Percentiles rank a stretch among this genome's conserved stretches.
phyloP scores from a whole-genome alignment of 2,329 filamentous ascomycete species.

The Cordyceps pruinosa region DNA sequence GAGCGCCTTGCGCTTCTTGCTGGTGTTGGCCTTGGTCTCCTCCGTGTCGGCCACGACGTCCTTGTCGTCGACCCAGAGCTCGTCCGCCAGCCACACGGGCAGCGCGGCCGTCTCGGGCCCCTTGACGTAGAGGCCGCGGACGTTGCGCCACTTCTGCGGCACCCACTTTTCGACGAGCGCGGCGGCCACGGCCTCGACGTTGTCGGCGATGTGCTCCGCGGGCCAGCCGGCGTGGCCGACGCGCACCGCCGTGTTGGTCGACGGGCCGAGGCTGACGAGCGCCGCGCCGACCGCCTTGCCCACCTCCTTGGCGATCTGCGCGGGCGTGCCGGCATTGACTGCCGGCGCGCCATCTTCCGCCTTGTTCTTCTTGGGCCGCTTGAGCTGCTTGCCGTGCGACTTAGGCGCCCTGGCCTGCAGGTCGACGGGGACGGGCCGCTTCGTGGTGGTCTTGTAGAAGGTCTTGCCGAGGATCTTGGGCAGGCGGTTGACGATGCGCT shows the following conservation, averaged over 20 bases:
- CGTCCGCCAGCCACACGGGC: slow-evolving; percentile 89
- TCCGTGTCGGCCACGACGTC: slow-evolving; percentile 61
- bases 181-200: slow-evolving; percentile 65
- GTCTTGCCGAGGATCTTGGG: slow-evolving; percentile 79
- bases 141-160: slow-evolving; percentile 79
- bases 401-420: slow-evolving; percentile 58
- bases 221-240: slow-evolving; percentile 71
- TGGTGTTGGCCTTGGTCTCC: slow-evolving; percentile 51
- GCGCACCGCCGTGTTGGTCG: slow-evolving; percentile 72
- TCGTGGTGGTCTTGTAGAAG: slow-evolving; percentile 77
- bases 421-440: slow-evolving; percentile 79
- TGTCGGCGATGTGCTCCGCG: slow-evolving; percentile 69
- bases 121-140: slow-evolving; percentile 84
- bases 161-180: slow-evolving; percentile 72
- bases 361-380: slow-evolving; percentile 53
- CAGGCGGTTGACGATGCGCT: slow-evolving; percentile 69
- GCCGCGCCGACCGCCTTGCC: slow-evolving; percentile 70
- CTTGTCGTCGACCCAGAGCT: slow-evolving; percentile 78
- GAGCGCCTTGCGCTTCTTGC: slow-evolving; percentile 57
- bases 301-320: slow-evolving; percentile 72
- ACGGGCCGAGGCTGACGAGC: slow-evolving; percentile 70
- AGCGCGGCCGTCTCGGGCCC: slow-evolving; percentile 79
- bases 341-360: slow-evolving; percentile 29
- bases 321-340: slow-evolving; percentile 46
- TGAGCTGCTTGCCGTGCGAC: slow-evolving; percentile 51